phyloP scores from a whole-genome alignment of 169 alveolate species.

The Plasmodium cynomolgi region DNA sequence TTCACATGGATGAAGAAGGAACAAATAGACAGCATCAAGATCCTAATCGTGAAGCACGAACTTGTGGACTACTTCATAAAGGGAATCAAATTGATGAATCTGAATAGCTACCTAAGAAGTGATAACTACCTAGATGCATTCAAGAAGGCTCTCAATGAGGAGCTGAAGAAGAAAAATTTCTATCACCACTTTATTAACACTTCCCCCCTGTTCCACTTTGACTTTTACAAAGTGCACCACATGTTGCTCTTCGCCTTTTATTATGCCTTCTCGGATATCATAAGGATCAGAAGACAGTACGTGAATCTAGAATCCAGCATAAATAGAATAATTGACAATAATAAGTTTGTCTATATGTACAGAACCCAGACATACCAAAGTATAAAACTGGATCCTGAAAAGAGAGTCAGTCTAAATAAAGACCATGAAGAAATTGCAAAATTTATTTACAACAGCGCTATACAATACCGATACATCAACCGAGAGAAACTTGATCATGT shows the following conservation, averaged over 20 bases:
- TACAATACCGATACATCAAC: constrained; percentile 19
- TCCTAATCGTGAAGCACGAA: constrained; percentile 30
- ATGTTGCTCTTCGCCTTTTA: constrained; percentile 59
- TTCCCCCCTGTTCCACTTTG: constrained; percentile 52
- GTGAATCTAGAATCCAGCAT: constrained; percentile 39
- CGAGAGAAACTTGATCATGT: not conserved
- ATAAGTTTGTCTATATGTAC: constrained; percentile 16
- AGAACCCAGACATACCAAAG: constrained; percentile 18
- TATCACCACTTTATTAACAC: constrained; percentile 52
- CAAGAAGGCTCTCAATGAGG: constrained; percentile 29
- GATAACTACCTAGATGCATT: constrained; percentile 52
- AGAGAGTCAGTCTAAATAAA: constrained; percentile 26
- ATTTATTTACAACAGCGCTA: constrained; percentile 40
- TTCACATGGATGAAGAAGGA: constrained; percentile 57
- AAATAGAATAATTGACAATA: constrained; percentile 28
- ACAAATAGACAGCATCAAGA: constrained; percentile 53
- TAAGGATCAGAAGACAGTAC: constrained; percentile 51
- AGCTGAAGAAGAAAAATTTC: constrained; percentile 42
- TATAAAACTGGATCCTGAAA: constrained; percentile 23
- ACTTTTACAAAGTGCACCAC: constrained; percentile 40
- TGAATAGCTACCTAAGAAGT: constrained; percentile 20
- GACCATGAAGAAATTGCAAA: constrained; percentile 44
- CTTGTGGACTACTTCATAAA: constrained; percentile 44
- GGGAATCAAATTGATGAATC: constrained; percentile 49
- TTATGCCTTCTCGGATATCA: constrained; percentile 56